These are phyloP conservation scores for Syzygium malaccense DNA, from an alignment of 441 rosid species.

Conservation along the genomic window DNA sequence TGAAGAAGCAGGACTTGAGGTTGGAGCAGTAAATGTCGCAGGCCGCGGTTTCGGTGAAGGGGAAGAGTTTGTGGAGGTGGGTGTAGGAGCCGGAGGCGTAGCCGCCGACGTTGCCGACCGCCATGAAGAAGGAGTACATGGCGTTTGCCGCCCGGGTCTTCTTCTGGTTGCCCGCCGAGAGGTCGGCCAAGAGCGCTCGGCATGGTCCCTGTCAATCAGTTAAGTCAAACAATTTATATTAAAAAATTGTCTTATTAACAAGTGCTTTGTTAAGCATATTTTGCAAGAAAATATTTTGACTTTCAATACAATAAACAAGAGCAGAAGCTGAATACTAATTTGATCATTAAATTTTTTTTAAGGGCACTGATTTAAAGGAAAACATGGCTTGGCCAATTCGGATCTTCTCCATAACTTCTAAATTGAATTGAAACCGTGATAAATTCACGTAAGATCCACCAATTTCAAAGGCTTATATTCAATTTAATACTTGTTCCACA, in stretches of 20 bases:
- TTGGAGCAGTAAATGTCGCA: slow-evolving; percentile 87
- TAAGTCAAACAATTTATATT: background rate
- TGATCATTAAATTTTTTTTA: background rate
- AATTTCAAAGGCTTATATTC: background rate
- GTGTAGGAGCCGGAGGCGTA: slow-evolving; percentile 72
- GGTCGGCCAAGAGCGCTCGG: slow-evolving; percentile 80
- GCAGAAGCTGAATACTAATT: background rate
- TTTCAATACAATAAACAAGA: background rate
- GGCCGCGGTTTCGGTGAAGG: slow-evolving; percentile 59
- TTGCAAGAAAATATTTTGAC: background rate
- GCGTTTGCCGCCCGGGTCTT: slow-evolving; percentile 59
- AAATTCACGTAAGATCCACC: background rate
- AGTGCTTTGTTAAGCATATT: background rate
- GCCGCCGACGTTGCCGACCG: slow-evolving; percentile 79
- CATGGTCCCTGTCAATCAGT: slow-evolving; percentile 63
- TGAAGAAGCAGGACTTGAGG: slow-evolving; percentile 73
- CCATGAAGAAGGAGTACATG: slow-evolving; percentile 76
- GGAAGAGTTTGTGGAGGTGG: slow-evolving; percentile 37
- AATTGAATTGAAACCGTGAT: too few species aligned
- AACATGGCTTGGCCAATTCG: background rate
- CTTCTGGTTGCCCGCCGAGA: slow-evolving; percentile 46
- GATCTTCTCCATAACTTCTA: background rate
- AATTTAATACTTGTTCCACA: background rate
- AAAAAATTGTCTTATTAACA: background rate
- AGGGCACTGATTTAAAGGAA: background rate